phyloP scores from a whole-genome alignment of 1,284 basidiomycete species.

The Ustilago cynodontis region DNA sequence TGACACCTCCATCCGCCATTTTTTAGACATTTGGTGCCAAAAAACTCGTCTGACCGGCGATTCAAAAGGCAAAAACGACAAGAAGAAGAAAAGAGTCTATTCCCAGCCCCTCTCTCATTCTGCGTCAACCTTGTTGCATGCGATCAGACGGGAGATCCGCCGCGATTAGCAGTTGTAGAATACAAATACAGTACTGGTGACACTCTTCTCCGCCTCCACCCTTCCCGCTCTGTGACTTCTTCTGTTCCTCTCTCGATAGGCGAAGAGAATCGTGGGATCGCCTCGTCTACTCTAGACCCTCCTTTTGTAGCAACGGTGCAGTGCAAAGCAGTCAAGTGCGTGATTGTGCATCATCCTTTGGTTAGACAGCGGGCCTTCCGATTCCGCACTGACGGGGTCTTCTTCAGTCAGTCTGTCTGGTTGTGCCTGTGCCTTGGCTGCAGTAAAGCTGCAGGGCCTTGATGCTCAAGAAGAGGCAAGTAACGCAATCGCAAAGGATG shows the following conservation, averaged over 20 bases:
- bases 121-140: not conserved
- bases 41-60: constrained; percentile 11
- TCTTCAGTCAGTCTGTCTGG: not conserved
- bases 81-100: not conserved
- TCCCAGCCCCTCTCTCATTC: not conserved
- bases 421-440: not conserved
- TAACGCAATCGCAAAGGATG: not conserved
- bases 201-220: not conserved
- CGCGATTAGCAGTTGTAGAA: not conserved
- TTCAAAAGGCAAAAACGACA: constrained; percentile 2
- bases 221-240: not conserved
- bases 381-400: not conserved
- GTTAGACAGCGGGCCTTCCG: not conserved
- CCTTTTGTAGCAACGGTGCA: not conserved
- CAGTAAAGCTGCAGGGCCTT: not conserved
- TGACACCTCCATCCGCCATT: not conserved
- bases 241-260: constrained; percentile 3
- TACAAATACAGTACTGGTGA: too few relatives aligned
- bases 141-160: too few relatives aligned
- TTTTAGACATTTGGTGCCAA: too few relatives aligned
- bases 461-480: too few relatives aligned
- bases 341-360: not conserved
- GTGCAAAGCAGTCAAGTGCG: not conserved
- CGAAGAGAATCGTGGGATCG: constrained; percentile 4
- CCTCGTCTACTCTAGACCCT: not conserved